Evolutionary conservation across 306 rosid species (phyloP), one percentile per base, ranked within the genome.

Genomic region (Vachellia collinsii): DNA sequence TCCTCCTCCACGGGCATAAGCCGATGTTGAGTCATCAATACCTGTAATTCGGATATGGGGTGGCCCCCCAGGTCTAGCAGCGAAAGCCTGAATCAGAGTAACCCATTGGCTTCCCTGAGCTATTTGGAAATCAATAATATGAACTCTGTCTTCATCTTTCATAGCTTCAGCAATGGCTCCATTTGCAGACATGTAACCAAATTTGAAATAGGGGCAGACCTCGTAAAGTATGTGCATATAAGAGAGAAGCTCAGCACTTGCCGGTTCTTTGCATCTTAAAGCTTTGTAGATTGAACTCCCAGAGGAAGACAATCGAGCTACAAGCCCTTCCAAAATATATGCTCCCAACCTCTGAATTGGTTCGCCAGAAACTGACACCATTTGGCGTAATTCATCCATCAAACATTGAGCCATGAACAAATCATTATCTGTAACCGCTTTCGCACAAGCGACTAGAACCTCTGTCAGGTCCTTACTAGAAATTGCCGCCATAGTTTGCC

Each of bases 151-250:
- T 74, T 92, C 97, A 47, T 90, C 86, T 82, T 93, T 96, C 98
- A 92, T 92, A 54, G 99, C 99, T 81, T 96, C 99, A 58, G 99
- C 99, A 69, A 96, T 96, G 64, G 99, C 99, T 76, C 98, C 99
- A 78, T 93, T 96, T 10, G 98, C 99, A 51, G 99, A 90, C 98
- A 96, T 92, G 90, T 96, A 93, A 1, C 97, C 99, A 3, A 96
- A 96, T 78, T 93, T 96, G 89, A 96, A 96, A 83, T 92, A 92
- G 8, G 99, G 99, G 70, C 99, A 96, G 70, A 89, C 97, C 86
- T 96, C 99, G 54, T 86, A 87, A 19, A 96, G 93, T 84, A 93
- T 82, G 83, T 95, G 92, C 99, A 91, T 91, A 83, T 91, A 90
- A 13, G 97, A 92, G 70, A 92, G 94, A 65, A 93, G 89, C 73